Conservation (phyloP, 768 basidiomycete species). For the Leccinum obscurum region DNA sequence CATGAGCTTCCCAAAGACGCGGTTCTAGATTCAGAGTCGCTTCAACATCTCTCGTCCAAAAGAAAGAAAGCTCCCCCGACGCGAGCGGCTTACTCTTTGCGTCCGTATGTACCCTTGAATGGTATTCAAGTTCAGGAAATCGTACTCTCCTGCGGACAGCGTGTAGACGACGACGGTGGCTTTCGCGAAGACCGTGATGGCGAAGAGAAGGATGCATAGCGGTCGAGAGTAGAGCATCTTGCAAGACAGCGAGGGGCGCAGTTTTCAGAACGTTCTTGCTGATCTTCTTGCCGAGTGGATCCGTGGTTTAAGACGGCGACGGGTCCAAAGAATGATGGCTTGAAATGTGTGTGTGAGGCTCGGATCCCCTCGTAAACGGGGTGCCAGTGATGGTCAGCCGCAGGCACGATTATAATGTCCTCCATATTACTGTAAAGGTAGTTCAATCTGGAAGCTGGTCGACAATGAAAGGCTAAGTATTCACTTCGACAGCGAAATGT, state of each 20-base stretch:
- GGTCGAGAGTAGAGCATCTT: conserved; percentile 20
- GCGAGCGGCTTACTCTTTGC: conserved; percentile 18
- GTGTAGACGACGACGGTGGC: conserved; percentile 18
- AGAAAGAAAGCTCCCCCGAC: neutral
- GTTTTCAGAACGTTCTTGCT: neutral
- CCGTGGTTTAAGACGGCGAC: neutral
- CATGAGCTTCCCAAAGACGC: no score
- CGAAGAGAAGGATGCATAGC: conserved; percentile 15
- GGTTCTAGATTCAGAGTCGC: no score
- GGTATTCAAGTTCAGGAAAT: conserved; percentile 15
- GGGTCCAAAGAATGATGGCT: neutral
- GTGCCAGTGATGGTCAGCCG: conserved; percentile 5
- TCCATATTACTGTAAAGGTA: neutral
- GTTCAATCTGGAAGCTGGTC: neutral
- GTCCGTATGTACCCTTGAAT: conserved; percentile 20
- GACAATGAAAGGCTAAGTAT: neutral
- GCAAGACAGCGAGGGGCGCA: neutral
- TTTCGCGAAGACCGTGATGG: conserved; percentile 23
- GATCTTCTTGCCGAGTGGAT: neutral
- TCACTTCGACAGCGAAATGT: neutral
- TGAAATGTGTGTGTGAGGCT: neutral
- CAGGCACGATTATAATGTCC: conserved; percentile 12
- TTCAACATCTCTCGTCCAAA: neutral
- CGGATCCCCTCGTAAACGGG: conserved; percentile 1
- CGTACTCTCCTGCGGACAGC: conserved; percentile 23